These are phyloP conservation scores for Obba rivulosa DNA, from an alignment of 768 basidiomycete genomes.

Conservation along the genomic window DNA sequence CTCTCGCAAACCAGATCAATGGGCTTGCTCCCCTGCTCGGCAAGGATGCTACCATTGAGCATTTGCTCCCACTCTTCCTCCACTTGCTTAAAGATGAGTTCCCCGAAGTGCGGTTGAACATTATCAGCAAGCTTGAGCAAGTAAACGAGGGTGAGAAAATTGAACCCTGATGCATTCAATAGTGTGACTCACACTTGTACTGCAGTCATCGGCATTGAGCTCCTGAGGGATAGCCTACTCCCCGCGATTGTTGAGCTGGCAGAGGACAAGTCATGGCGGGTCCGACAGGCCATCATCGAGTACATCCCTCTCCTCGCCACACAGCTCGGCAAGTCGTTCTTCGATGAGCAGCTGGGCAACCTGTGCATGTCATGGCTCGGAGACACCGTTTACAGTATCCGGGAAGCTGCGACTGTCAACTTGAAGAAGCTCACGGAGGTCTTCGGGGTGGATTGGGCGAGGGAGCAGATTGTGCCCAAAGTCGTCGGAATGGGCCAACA, in stretches of 20 bases:
- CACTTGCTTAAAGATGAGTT: slow-evolving; percentile 98
- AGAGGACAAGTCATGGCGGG: slow-evolving; percentile 99
- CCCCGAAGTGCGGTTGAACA: slow-evolving; percentile 94
- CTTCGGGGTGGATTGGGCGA: slow-evolving; percentile 98
- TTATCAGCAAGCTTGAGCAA: slow-evolving; percentile 96
- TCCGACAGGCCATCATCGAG: slow-evolving; percentile 99
- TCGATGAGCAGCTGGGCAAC: slow-evolving; percentile 94
- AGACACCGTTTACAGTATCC: slow-evolving; percentile 96
- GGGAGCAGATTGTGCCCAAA: slow-evolving; percentile 89
- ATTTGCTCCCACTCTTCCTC: slow-evolving; percentile 94
- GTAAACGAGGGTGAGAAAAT: slow-evolving; percentile 72
- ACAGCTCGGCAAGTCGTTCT: slow-evolving; percentile 95
- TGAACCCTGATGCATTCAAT: background rate
- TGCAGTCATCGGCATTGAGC: slow-evolving; percentile 94
- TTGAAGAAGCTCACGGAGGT: slow-evolving; percentile 96
- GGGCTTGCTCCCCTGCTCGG: slow-evolving; percentile 93
- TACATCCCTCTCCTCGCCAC: slow-evolving; percentile 98
- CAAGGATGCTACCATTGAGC: slow-evolving; percentile 90
- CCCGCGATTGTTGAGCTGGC: slow-evolving; percentile 98
- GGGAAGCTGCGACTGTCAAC: slow-evolving; percentile 97
- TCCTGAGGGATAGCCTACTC: slow-evolving; percentile 88
- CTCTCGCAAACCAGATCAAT: slow-evolving; percentile 92
- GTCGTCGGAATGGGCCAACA: slow-evolving; percentile 96
- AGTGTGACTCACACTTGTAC: slow-evolving; percentile 4
- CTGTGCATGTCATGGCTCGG: slow-evolving; percentile 99